Conservation (phyloP, 1,139 yeast genomes). For the Taphrina deformans region DNA sequence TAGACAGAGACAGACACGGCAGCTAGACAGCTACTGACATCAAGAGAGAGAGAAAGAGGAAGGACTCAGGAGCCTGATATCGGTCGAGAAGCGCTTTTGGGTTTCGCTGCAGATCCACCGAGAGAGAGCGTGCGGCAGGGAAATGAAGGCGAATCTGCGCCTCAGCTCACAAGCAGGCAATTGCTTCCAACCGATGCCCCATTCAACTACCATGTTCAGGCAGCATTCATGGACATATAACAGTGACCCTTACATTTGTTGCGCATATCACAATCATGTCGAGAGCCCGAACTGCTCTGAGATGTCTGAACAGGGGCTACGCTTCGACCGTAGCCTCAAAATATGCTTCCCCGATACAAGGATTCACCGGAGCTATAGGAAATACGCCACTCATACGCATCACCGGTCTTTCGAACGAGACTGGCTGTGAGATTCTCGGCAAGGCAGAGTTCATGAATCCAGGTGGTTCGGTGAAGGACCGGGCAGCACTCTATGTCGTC, state of each 20-base stretch:
- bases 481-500: slow-evolving; percentile 79
- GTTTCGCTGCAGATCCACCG: not conserved
- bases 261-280: too few species aligned
- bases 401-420: slow-evolving; percentile 58
- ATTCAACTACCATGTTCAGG: too few species aligned
- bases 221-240: too few species aligned
- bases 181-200: too few species aligned
- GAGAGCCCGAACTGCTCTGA: not conserved
- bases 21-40: too few species aligned
- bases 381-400: slow-evolving; percentile 78
- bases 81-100: too few species aligned
- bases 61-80: too few species aligned
- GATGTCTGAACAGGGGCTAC: not conserved
- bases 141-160: not conserved
- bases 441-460: slow-evolving; percentile 94
- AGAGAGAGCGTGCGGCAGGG: not conserved
- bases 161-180: not conserved
- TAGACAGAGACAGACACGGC: too few species aligned
- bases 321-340: slow-evolving; percentile 20
- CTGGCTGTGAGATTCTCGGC: slow-evolving; percentile 77
- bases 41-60: too few species aligned
- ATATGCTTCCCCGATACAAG: slow-evolving; percentile 43
- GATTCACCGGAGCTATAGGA: slow-evolving; percentile 77
- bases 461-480: slow-evolving; percentile 88
- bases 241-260: too few species aligned